A percentile compares a stretch with the other conserved stretches of the same genome.
phyloP scores from a whole-genome alignment of 2,329 filamentous ascomycete genomes.

The Pseudogymnoascus sp. region DNA sequence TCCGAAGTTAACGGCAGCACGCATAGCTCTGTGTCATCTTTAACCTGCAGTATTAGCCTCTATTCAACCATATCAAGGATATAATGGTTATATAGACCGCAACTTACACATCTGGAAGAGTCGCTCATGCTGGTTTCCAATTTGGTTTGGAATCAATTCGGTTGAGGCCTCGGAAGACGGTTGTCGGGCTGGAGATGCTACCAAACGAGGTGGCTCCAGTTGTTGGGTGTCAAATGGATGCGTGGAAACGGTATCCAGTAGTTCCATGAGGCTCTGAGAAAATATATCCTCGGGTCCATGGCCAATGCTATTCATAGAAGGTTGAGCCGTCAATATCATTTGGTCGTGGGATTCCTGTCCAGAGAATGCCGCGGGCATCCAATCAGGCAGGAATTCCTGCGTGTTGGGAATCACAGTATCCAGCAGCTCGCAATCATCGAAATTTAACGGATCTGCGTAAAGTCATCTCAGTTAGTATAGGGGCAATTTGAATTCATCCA shows the following conservation, averaged over 20 bases:
- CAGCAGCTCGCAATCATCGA: background rate
- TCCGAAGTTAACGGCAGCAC: constrained; percentile 29
- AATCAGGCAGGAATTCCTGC: background rate
- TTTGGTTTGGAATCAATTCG: background rate
- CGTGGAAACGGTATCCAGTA: background rate
- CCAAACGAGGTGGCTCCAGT: background rate
- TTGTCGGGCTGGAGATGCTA: background rate
- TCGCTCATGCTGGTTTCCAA: background rate
- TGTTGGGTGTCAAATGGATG: background rate
- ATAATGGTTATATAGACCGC: background rate
- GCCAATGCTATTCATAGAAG: constrained; percentile 7
- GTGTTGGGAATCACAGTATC: background rate
- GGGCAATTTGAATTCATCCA: background rate
- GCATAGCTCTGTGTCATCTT: constrained; percentile 31
- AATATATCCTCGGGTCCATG: background rate
- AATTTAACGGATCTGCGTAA: background rate
- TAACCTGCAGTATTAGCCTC: constrained; percentile 1
- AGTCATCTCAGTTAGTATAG: background rate
- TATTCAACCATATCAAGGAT: background rate
- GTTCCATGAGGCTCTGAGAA: background rate
- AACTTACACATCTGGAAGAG: constrained; percentile 8
- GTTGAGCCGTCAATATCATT: background rate
- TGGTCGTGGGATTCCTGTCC: background rate
- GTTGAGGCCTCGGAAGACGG: background rate
- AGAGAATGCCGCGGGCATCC: background rate